Evolutionary conservation across 345 rosid genomes (phyloP).

Genomic region (Clausena lansium): DNA sequence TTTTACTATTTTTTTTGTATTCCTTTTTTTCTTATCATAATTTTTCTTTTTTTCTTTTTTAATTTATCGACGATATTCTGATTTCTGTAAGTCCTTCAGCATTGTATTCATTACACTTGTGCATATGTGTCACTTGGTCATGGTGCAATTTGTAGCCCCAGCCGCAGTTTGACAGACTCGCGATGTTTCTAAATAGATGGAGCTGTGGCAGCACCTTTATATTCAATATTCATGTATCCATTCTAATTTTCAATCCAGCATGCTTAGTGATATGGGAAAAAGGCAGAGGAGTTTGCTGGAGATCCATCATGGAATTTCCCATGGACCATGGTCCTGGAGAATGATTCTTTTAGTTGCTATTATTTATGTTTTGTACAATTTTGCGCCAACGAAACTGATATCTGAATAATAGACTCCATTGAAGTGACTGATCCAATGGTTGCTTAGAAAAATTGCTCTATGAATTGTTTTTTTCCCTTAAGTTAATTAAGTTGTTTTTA

Average conservation of each 20-base stretch:
- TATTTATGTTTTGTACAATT: background rate
- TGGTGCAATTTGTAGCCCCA: conserved; percentile 33
- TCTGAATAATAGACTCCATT: background rate
- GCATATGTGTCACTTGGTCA: conserved; percentile 44
- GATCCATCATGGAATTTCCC: background rate
- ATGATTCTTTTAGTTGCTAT: background rate
- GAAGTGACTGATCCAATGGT: background rate
- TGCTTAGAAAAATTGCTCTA: background rate
- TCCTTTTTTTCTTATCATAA: conserved; percentile 19
- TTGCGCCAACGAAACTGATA: background rate
- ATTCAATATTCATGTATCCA: background rate
- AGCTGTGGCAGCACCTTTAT: conserved; percentile 12
- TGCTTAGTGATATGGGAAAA: background rate
- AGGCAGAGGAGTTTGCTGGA: background rate
- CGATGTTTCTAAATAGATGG: conserved; percentile 9
- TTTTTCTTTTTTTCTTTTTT: background rate
- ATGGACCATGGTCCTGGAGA: background rate
- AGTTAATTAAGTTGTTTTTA: background rate
- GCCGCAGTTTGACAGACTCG: conserved; percentile 23
- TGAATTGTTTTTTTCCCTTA: background rate
- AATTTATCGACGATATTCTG: conserved; percentile 26
- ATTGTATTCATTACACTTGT: conserved; percentile 54
- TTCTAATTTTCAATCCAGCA: background rate
- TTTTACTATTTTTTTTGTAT: conserved; percentile 17
- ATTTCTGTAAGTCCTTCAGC: conserved; percentile 40